Conservation (phyloP, 305 asterid species). For the Solanum hybrid region DNA sequence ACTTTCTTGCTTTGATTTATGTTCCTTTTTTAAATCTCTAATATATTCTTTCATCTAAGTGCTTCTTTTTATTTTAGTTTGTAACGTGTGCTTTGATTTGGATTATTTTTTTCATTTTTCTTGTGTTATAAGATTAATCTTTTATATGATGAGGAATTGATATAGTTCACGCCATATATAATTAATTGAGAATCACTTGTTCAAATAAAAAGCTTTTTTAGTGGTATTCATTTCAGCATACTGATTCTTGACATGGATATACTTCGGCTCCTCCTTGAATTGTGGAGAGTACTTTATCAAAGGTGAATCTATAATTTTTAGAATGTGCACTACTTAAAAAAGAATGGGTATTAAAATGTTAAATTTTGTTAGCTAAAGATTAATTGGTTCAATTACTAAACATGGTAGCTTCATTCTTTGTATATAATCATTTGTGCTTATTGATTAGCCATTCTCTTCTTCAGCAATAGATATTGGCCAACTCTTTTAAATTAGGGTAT, state of each 20-base stretch:
- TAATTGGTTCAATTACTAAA: neutral
- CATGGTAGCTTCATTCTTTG: neutral
- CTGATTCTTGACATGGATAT: neutral
- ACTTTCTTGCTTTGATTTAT: too few species aligned
- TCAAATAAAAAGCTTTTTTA: too few species aligned
- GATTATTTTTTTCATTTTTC: too few species aligned
- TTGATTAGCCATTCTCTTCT: neutral
- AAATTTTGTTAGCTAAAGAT: too few species aligned
- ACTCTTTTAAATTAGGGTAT: too few species aligned
- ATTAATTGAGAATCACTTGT: neutral
- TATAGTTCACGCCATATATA: neutral
- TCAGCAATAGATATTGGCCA: too few species aligned
- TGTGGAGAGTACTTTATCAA: neutral
- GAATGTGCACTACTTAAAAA: too few species aligned
- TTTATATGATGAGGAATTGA: neutral
- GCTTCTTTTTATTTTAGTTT: too few species aligned
- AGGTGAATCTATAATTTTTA: neutral
- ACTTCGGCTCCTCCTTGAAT: neutral
- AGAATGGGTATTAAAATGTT: too few species aligned
- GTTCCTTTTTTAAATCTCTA: too few species aligned
- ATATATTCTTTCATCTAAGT: too few species aligned
- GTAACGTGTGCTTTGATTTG: too few species aligned
- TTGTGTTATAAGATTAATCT: neutral
- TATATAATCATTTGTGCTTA: neutral
- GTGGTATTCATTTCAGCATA: neutral